Evolutionary conservation across 441 rosid genomes (phyloP), one percentile per base, ranked within the genome.

Genomic region (Gossypium davidsonii): DNA sequence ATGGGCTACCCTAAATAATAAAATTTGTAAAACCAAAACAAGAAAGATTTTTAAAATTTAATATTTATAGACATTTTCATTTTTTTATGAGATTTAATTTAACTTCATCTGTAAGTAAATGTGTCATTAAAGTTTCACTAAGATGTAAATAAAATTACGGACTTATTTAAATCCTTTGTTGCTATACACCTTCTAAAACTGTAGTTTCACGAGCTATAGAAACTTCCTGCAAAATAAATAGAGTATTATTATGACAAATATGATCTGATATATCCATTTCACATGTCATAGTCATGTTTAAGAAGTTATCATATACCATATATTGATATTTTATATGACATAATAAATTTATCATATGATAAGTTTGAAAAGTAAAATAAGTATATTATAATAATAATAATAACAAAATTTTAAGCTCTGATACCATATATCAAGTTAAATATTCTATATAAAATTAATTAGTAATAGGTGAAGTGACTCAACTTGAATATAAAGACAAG

Each of bases 141-240:
- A 10, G 14, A 39, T 18, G 23, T 4, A 39, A 39, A 42, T 39
- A 18, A 31, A 18, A 10, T 11, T 17, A 42, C 8, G 0, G 6
- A 26, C 23, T 26, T 23, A 9, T 26, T 3, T 25, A 4, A 70
- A 18, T 20, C 37, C 10, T 53, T 17, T 7, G 14, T 56, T 31
- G 52, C 79, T 77, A 81, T 14, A 17, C 78, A 28, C 59, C 72
- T 63, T 65, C 21, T 39, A 48, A 34, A 46, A 25, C 63, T 58
- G 80, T 70, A 46, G 87, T 78, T 85, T 90, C 89, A 21, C 60
- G 81, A 53, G 82, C 83, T 67, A 87, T 52, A 3, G 80, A 81
- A 53, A 86, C 83, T 84, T 86, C 88, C 93, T 23, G 85, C 78
- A 61, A 77, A 49, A 70, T 10, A 74, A 82, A 77, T 39, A 56